A percentile compares a stretch with the other conserved stretches of the same genome.
phyloP scores from a whole-genome alignment of 257 asterid species.

The Cinchona pubescens region DNA sequence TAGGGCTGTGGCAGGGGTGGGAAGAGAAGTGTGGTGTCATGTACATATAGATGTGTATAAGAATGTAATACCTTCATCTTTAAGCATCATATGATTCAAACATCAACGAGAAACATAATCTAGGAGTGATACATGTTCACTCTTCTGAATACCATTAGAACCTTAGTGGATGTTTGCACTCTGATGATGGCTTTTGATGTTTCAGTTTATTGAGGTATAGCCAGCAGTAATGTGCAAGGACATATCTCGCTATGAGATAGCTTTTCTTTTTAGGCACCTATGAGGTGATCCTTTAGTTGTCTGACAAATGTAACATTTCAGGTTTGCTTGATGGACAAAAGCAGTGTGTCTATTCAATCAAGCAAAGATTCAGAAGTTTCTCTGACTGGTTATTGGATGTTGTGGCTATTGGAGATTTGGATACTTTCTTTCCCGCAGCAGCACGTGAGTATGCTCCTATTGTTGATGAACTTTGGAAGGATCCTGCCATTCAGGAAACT shows the following conservation, averaged over 20 bases:
- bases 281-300: background rate
- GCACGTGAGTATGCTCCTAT: conserved; percentile 56
- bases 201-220: background rate
- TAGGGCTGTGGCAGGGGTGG: background rate
- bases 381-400: conserved; percentile 57
- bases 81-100: background rate
- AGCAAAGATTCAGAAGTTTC: conserved; percentile 40
- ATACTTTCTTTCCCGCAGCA: conserved; percentile 46
- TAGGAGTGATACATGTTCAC: background rate
- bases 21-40: background rate
- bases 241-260: background rate
- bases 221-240: background rate
- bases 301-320: background rate
- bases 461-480: conserved; percentile 60
- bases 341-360: conserved; percentile 45
- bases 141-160: background rate
- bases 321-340: conserved; percentile 37
- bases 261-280: background rate
- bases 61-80: background rate
- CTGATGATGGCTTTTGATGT: background rate
- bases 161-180: background rate
- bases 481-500: conserved; percentile 71
- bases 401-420: conserved; percentile 46
- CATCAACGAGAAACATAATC: background rate
- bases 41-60: no score